Evolutionary conservation across 805 yeast species (phyloP).

Genomic region (Yamadazyma akitaensis): DNA sequence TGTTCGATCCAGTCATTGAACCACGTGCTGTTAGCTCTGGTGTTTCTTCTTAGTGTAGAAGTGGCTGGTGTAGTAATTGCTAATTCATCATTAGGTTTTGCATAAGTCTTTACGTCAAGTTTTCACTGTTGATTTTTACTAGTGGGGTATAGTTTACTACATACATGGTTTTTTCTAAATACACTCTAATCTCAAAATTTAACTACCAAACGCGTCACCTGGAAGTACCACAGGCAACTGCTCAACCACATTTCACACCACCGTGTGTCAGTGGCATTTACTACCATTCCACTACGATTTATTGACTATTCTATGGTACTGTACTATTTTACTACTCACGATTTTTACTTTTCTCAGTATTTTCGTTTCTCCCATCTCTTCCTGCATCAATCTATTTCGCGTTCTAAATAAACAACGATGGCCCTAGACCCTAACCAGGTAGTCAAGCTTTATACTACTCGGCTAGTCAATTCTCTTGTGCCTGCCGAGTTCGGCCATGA

Average conservation of each 20-base stretch:
- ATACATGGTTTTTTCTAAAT: conserved; percentile 1
- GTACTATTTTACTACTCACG: too few species aligned
- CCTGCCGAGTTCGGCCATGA: conserved; percentile 38
- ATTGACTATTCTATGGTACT: too few species aligned
- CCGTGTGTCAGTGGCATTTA: too few species aligned
- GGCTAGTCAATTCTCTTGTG: conserved; percentile 34
- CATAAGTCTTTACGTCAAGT: not conserved
- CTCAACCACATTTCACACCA: too few species aligned
- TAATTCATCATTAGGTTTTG: not conserved
- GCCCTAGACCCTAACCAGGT: conserved; percentile 31
- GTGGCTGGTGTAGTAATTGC: not conserved
- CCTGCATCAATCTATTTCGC: not conserved
- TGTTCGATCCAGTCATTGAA: conserved; percentile 56
- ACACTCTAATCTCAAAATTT: too few species aligned
- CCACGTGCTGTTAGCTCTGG: conserved; percentile 75
- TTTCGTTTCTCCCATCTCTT: not conserved
- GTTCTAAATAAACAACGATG: conserved; percentile 15
- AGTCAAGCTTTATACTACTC: conserved; percentile 27
- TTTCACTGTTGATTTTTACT: not conserved
- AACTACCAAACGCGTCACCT: too few species aligned
- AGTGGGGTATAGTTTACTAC: not conserved
- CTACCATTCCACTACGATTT: too few species aligned
- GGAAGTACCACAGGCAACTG: too few species aligned
- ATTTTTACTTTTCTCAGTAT: too few species aligned
- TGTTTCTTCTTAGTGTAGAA: conserved; percentile 22